Percentiles rank a stretch among this genome's conserved stretches.
Evolutionary conservation across 257 asterid genomes (phyloP).

Genomic region (Solanum tarapatanum): DNA sequence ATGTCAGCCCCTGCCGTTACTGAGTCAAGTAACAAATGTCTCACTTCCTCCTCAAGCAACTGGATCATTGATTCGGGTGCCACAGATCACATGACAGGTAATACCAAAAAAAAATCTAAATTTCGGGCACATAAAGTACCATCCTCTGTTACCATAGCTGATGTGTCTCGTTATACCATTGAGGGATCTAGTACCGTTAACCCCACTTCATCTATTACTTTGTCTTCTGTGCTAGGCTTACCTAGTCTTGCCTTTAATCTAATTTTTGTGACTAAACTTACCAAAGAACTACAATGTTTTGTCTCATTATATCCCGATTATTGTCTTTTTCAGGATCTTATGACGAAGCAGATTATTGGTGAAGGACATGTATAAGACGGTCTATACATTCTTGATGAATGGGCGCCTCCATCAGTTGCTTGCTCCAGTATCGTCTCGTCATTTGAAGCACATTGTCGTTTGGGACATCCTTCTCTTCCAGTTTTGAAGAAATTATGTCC

Average conservation of each 20-base stretch:
- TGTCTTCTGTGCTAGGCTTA: too few species aligned
- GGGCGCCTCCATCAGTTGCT: too few species aligned
- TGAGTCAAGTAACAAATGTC: neutral
- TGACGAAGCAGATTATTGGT: neutral
- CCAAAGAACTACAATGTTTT: neutral
- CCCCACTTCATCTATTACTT: too few species aligned
- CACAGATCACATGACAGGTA: neutral
- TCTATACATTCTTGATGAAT: neutral
- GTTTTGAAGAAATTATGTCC: too few species aligned
- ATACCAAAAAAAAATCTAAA: neutral
- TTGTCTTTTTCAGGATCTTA: neutral
- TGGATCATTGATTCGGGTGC: neutral
- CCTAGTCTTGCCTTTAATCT: too few species aligned
- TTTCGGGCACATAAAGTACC: neutral
- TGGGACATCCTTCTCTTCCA: too few species aligned
- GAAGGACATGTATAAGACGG: neutral
- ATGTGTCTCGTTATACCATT: too few species aligned
- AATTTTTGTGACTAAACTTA: neutral
- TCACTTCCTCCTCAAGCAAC: neutral
- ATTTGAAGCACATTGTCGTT: too few species aligned
- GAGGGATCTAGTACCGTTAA: too few species aligned
- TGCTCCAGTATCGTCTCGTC: too few species aligned
- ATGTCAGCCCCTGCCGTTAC: neutral
- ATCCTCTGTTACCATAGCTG: neutral
- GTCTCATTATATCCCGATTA: neutral